These are phyloP conservation scores for Alternaria brassicicola DNA, from an alignment of 2,329 filamentous ascomycete genomes.

Conservation along the genomic window DNA sequence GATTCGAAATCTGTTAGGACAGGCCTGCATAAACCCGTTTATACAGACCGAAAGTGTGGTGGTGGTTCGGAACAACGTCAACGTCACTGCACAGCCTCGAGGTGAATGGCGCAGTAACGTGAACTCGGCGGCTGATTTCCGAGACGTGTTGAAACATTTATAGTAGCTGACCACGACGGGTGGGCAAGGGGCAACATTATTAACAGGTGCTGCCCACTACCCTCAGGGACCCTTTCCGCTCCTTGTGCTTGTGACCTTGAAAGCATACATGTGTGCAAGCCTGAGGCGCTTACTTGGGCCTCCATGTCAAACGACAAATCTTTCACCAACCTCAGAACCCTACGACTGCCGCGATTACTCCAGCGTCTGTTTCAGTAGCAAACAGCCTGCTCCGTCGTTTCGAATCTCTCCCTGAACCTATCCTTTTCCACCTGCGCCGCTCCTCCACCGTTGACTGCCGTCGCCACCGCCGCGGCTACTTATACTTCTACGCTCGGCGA, in stretches of 20 bases:
- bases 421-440: slow-evolving; percentile 16
- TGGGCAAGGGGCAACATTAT: slow-evolving; percentile 20
- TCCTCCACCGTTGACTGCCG: slow-evolving; percentile 15
- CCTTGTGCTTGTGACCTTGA: slow-evolving; percentile 23
- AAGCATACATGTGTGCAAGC: slow-evolving; percentile 18
- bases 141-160: slow-evolving; percentile 29
- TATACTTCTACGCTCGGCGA: not conserved
- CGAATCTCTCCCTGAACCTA: slow-evolving; percentile 17
- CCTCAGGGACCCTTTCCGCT: slow-evolving; percentile 11
- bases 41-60: slow-evolving; percentile 23
- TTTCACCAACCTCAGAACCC: slow-evolving; percentile 19
- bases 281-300: slow-evolving; percentile 18
- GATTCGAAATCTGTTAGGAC: slow-evolving; percentile 16
- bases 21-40: slow-evolving; percentile 14
- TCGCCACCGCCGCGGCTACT: slow-evolving; percentile 9
- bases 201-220: slow-evolving; percentile 12
- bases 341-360: slow-evolving; percentile 18
- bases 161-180: slow-evolving; percentile 25
- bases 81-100: slow-evolving; percentile 32
- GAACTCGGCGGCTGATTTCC: slow-evolving; percentile 6
- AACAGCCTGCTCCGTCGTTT: slow-evolving; percentile 26
- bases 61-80: slow-evolving; percentile 26
- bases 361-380: slow-evolving; percentile 32
- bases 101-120: slow-evolving; percentile 27
- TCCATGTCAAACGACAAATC: slow-evolving; percentile 21